A percentile compares a stretch with the other conserved stretches of the same genome.
These are phyloP conservation scores for Fusarium caatingaense DNA, from an alignment of 2,329 filamentous ascomycete species.

Conservation along the genomic window DNA sequence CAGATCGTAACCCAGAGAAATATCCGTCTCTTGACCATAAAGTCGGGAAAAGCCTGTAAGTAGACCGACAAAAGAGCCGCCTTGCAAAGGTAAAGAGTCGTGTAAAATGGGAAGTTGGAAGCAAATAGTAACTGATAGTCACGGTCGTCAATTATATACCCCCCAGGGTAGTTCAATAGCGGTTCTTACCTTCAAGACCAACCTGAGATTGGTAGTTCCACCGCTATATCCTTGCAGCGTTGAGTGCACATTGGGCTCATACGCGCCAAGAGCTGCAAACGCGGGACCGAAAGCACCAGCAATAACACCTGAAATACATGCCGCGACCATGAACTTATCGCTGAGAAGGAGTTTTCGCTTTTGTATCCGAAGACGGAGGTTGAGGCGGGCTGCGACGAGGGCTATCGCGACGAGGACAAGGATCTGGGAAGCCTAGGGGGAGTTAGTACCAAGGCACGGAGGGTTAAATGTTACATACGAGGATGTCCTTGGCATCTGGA, in stretches of 20 bases:
- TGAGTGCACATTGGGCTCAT: constrained; percentile 25
- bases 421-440: constrained; percentile 7
- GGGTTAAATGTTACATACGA: neutral
- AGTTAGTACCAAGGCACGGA: neutral
- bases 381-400: constrained; percentile 30
- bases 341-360: constrained; percentile 21
- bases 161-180: rapidly evolving
- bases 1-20: constrained; percentile 28
- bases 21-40: constrained; percentile 29
- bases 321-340: constrained; percentile 35
- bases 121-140: constrained; percentile 26
- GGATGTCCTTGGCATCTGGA: constrained; percentile 1
- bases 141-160: rapidly evolving
- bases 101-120: constrained; percentile 33
- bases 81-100: constrained; percentile 40
- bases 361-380: constrained; percentile 33
- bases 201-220: neutral
- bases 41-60: constrained; percentile 17
- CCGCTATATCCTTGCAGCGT: constrained; percentile 14
- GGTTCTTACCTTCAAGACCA: constrained; percentile 25
- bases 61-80: constrained; percentile 35
- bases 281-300: constrained; percentile 22
- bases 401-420: constrained; percentile 19
- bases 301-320: constrained; percentile 18
- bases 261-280: constrained; percentile 13